A percentile compares a stretch with the other conserved stretches of the same genome.
Evolutionary conservation across 2,329 filamentous ascomycete species (phyloP).

Genomic region (Arthrobotrys megalospora): DNA sequence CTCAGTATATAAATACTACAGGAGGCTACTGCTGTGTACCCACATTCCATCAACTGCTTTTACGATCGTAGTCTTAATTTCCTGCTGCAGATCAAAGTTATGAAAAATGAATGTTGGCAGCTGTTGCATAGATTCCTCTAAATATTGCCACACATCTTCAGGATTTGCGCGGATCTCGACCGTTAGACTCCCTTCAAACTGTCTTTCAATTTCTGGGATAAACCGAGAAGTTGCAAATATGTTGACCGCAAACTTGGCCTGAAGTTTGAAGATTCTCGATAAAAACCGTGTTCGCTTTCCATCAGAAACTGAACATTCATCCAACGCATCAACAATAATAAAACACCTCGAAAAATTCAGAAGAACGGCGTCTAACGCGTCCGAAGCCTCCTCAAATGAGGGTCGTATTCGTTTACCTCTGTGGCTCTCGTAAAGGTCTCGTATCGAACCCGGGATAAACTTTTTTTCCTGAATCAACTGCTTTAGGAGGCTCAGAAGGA

Average conservation of each 20-base stretch:
- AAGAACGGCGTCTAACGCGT: not conserved
- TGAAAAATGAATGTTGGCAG: not conserved
- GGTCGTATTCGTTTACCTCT: conserved; percentile 1
- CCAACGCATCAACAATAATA: conserved; percentile 9
- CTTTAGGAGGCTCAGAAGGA: conserved; percentile 67
- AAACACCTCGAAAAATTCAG: not conserved
- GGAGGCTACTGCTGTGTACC: conserved; percentile 63
- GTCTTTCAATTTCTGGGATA: conserved; percentile 1
- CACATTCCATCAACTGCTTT: conserved; percentile 29
- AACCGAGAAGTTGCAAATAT: conserved; percentile 66
- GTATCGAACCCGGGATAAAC: conserved; percentile 62
- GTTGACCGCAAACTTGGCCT: conserved; percentile 60
- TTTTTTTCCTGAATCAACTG: conserved; percentile 66
- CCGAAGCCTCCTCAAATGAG: not conserved
- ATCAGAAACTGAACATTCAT: not conserved
- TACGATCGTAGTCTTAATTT: not conserved
- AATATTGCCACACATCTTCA: conserved; percentile 24
- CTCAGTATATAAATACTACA: too few relatives aligned
- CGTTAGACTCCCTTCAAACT: not conserved
- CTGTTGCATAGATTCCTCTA: conserved; percentile 9
- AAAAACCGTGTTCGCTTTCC: conserved; percentile 61
- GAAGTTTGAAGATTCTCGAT: conserved; percentile 63
- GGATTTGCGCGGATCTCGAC: conserved; percentile 30
- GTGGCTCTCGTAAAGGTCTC: not conserved
- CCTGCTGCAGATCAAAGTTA: too few relatives aligned